These are phyloP conservation scores for Sclerospora graminicola DNA, from an alignment of 352 stramenopile genomes.

Conservation along the genomic window DNA sequence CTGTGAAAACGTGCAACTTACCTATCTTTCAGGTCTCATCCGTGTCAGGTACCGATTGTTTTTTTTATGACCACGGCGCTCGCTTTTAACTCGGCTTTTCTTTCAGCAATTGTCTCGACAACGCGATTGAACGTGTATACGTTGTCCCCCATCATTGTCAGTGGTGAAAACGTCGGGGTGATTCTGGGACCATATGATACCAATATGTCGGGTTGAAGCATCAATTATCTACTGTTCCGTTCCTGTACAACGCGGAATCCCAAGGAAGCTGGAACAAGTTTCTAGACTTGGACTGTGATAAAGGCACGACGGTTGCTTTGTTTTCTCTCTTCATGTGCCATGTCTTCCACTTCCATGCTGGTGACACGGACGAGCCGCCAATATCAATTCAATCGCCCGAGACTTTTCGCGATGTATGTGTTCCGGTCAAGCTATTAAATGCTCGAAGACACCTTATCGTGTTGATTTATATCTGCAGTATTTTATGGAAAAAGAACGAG, in stretches of 20 bases:
- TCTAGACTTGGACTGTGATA: slow-evolving; percentile 57
- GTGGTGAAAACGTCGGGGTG: slow-evolving; percentile 91
- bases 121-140: slow-evolving; percentile 89
- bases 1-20: slow-evolving; percentile 90
- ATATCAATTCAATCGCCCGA: slow-evolving; percentile 49
- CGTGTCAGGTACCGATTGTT: slow-evolving; percentile 62
- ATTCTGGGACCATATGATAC: slow-evolving; percentile 94
- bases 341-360: slow-evolving; percentile 1
- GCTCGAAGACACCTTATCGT: too few species aligned
- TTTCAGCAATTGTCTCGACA: slow-evolving; percentile 91
- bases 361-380: slow-evolving; percentile 38
- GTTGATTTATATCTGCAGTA: too few species aligned
- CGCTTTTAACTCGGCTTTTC: not conserved
- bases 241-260: slow-evolving; percentile 39
- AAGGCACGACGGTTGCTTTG: slow-evolving; percentile 20
- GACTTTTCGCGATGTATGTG: slow-evolving; percentile 53
- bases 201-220: slow-evolving; percentile 88
- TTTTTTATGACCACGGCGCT: not conserved
- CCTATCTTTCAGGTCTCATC: slow-evolving; percentile 73
- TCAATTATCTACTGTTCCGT: slow-evolving; percentile 39
- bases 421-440: slow-evolving; percentile 65
- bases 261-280: slow-evolving; percentile 53
- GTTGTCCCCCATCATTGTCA: slow-evolving; percentile 84
- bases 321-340: too few species aligned
- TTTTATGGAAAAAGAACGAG: too few species aligned